A percentile compares a stretch with the other conserved stretches of the same genome.
phyloP scores from a whole-genome alignment of 2,329 filamentous ascomycete species.

The Cercospora citrullina region DNA sequence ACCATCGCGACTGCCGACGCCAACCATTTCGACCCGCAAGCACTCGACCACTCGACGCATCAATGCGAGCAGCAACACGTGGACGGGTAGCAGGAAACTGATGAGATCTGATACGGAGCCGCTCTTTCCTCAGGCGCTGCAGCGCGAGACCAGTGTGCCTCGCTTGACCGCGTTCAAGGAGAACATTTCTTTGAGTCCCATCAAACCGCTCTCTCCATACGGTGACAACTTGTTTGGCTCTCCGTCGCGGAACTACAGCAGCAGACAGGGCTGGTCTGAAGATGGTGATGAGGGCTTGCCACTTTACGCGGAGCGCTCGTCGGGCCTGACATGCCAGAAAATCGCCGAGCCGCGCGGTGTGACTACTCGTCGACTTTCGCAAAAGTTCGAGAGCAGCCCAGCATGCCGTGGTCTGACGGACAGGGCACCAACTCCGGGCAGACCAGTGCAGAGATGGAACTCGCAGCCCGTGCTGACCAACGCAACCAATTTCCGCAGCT shows the following conservation, averaged over 20 bases:
- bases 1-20: constrained; percentile 30
- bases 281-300: constrained; percentile 15
- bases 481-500: constrained; percentile 28
- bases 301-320: constrained; percentile 1
- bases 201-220: constrained; percentile 29
- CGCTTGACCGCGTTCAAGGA: constrained; percentile 38
- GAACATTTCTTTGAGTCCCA: constrained; percentile 36
- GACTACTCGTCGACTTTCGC: constrained; percentile 18
- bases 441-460: constrained; percentile 35
- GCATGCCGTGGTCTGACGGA: constrained; percentile 28
- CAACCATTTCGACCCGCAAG: constrained; percentile 29
- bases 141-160: constrained; percentile 20
- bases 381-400: constrained; percentile 33
- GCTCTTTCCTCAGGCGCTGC: constrained; percentile 27
- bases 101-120: constrained; percentile 40
- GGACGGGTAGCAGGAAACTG: constrained; percentile 25
- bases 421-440: constrained; percentile 26
- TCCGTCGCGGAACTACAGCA: constrained; percentile 23
- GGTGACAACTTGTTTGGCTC: constrained; percentile 25
- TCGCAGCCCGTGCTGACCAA: constrained; percentile 36
- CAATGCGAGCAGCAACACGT: constrained; percentile 18
- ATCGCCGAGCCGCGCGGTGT: not conserved
- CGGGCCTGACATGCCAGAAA: constrained; percentile 5
- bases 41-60: constrained; percentile 29
- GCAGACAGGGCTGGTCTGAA: constrained; percentile 24